Conservation (phyloP, 768 basidiomycete genomes). For the Suillus brevipes region DNA sequence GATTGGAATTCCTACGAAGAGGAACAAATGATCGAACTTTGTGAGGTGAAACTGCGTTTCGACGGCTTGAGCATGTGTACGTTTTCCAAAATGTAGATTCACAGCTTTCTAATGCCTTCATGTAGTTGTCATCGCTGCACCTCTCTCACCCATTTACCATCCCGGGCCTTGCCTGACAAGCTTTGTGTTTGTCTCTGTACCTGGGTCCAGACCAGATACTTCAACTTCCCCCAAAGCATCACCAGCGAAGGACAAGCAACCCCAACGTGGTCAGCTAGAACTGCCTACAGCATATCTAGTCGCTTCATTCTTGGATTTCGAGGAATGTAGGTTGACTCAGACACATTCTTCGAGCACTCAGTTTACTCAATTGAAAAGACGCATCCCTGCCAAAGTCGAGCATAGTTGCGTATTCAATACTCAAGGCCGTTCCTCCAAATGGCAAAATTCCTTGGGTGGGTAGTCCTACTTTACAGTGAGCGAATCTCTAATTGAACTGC, state of each 20-base stretch:
- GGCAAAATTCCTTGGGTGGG: conserved; percentile 43
- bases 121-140: conserved; percentile 43
- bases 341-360: conserved; percentile 26
- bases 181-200: conserved; percentile 47
- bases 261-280: conserved; percentile 22
- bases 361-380: conserved; percentile 36
- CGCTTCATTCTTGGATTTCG: conserved; percentile 57
- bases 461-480: conserved; percentile 9
- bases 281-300: conserved; percentile 46
- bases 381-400: conserved; percentile 38
- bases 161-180: conserved; percentile 39
- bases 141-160: conserved; percentile 47
- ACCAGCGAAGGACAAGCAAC: conserved; percentile 28
- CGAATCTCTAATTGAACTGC: conserved; percentile 24
- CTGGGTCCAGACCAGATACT: conserved; percentile 31
- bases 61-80: conserved; percentile 47
- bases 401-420: conserved; percentile 31
- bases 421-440: conserved; percentile 33
- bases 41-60: conserved; percentile 54
- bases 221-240: conserved; percentile 26
- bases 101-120: not conserved
- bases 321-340: conserved; percentile 49
- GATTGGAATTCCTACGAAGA: conserved; percentile 61
- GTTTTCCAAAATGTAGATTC: conserved; percentile 13
- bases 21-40: conserved; percentile 60